phyloP scores from a whole-genome alignment of 2,329 filamentous ascomycete genomes.

The Podosphaera fusca region DNA sequence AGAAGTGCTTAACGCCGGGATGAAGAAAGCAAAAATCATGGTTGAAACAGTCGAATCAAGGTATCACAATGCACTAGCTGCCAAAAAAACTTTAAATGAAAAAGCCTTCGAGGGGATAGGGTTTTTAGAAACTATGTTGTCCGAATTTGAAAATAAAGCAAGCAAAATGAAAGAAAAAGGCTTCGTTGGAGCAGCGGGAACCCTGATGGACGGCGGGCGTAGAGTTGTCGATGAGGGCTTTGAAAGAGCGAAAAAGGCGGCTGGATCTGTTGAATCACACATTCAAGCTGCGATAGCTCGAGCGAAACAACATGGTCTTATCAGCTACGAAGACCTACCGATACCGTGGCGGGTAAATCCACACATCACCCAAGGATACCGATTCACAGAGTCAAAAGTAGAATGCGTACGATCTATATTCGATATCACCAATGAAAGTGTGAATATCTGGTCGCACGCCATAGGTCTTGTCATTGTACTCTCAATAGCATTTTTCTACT shows the following conservation, averaged over 20 bases:
- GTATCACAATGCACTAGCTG: constrained; percentile 67
- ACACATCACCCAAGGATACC: constrained; percentile 77
- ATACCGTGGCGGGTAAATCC: constrained; percentile 87
- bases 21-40: constrained; percentile 63
- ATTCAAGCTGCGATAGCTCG: constrained; percentile 55
- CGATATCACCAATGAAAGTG: constrained; percentile 67
- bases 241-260: constrained; percentile 61
- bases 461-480: constrained; percentile 77
- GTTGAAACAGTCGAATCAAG: constrained; percentile 76
- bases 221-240: constrained; percentile 64
- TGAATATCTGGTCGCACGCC: constrained; percentile 96
- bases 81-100: constrained; percentile 70
- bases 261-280: constrained; percentile 60
- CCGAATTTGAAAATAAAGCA: constrained; percentile 64
- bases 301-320: constrained; percentile 59
- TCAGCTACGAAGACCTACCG: constrained; percentile 76
- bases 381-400: constrained; percentile 76
- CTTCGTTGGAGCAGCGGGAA: constrained; percentile 46
- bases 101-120: constrained; percentile 77
- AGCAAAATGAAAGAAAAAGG: constrained; percentile 60
- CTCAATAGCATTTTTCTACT: constrained; percentile 83
- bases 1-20: constrained; percentile 70
- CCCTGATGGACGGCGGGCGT: constrained; percentile 54
- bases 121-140: constrained; percentile 63
- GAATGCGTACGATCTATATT: constrained; percentile 74